Evolutionary conservation across 176 grass and related monocot genomes (phyloP).

Genomic region (Chrysopogon serrulatus): DNA sequence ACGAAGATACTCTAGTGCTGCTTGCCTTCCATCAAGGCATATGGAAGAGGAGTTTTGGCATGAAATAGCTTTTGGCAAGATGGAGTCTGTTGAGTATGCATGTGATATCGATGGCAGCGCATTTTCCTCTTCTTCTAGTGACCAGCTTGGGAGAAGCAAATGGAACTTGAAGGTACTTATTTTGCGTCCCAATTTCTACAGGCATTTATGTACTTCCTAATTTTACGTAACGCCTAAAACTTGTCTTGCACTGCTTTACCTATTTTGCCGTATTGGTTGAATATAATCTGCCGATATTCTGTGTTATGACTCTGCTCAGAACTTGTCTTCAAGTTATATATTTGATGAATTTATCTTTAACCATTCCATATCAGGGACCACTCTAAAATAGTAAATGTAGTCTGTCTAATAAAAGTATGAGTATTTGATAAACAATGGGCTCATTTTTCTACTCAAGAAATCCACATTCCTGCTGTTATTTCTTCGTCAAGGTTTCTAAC

Average conservation of each 20-base stretch:
- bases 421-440: not conserved
- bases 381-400: not conserved
- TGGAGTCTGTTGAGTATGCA: slow-evolving; percentile 94
- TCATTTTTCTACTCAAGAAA: not conserved
- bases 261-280: slow-evolving; percentile 6
- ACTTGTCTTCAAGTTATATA: not conserved
- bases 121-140: slow-evolving; percentile 78
- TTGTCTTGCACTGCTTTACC: not conserved
- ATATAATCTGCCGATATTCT: not conserved
- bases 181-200: slow-evolving; percentile 10
- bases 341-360: not conserved
- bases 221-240: not conserved
- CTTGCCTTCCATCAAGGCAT: slow-evolving; percentile 75
- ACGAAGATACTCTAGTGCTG: slow-evolving; percentile 83
- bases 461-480: slow-evolving; percentile 5
- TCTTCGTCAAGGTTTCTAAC: slow-evolving; percentile 8
- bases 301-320: not conserved
- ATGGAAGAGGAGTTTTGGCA: slow-evolving; percentile 99
- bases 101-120: slow-evolving; percentile 94
- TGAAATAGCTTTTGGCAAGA: slow-evolving; percentile 95
- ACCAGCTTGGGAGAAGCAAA: slow-evolving; percentile 83
- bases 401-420: not conserved
- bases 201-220: not conserved
- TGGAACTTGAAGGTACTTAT: slow-evolving; percentile 88
- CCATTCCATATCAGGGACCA: not conserved